Percentiles rank a stretch among this genome's conserved stretches.
phyloP scores from a whole-genome alignment of 1,284 basidiomycete species.

The Lentinula novae-zelandiae region DNA sequence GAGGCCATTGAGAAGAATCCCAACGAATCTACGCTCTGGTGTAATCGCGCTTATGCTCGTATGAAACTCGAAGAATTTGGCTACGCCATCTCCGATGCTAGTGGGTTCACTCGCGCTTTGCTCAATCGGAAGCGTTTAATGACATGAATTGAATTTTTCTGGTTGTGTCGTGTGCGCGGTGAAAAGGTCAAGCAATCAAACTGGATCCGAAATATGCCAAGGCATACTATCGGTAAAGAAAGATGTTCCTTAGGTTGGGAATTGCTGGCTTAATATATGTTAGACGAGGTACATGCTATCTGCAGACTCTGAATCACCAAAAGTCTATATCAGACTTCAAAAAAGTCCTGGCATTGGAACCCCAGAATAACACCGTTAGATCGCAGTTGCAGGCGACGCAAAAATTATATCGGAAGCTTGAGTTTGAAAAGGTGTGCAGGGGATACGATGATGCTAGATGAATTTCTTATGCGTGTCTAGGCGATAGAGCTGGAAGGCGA shows the following conservation, averaged over 20 bases:
- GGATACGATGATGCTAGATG: background rate
- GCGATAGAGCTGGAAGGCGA: conserved; percentile 90
- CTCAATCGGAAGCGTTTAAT: background rate
- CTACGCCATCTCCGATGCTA: conserved; percentile 74
- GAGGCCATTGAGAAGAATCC: conserved; percentile 80
- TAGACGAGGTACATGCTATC: conserved; percentile 88
- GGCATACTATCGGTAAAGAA: conserved; percentile 72
- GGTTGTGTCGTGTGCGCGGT: conserved; percentile 5
- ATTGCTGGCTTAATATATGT: conserved; percentile 14
- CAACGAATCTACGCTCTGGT: conserved; percentile 72
- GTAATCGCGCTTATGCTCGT: conserved; percentile 75
- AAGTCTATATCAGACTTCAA: conserved; percentile 85
- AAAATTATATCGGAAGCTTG: conserved; percentile 84
- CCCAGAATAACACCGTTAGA: conserved; percentile 78
- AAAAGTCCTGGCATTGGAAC: conserved; percentile 85
- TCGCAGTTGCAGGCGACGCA: conserved; percentile 84
- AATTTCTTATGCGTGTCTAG: conserved; percentile 31
- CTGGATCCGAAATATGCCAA: conserved; percentile 91
- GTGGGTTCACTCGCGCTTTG: conserved; percentile 39
- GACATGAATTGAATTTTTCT: background rate
- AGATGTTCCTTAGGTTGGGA: background rate
- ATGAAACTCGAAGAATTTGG: conserved; percentile 75
- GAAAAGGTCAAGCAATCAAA: conserved; percentile 78
- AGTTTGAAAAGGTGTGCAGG: conserved; percentile 78
- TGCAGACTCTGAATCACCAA: conserved; percentile 86